These are phyloP conservation scores for Volvariella surrecta DNA, from an alignment of 1,284 basidiomycete species.

Conservation along the genomic window DNA sequence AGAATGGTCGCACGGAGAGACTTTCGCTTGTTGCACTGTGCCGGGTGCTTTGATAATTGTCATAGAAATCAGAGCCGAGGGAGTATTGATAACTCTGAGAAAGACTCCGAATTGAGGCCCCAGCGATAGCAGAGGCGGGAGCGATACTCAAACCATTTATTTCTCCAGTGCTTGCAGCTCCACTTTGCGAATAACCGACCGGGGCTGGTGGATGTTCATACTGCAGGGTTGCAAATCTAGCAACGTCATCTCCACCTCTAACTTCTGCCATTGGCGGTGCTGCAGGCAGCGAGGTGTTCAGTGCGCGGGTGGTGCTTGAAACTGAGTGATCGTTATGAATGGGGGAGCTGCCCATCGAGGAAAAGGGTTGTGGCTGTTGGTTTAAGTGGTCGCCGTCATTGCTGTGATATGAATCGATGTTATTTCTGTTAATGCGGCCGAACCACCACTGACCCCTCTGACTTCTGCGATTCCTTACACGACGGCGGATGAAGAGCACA, in stretches of 20 bases:
- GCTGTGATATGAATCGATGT: conserved; percentile 17
- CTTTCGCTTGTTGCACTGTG: conserved; percentile 10
- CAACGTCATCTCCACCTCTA: conserved; percentile 14
- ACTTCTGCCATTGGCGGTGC: conserved; percentile 44
- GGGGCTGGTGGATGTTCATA: too few relatives aligned
- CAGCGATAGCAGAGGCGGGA: conserved; percentile 8
- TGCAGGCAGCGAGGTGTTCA: conserved; percentile 17
- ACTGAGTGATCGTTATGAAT: conserved; percentile 16
- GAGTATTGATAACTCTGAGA: conserved; percentile 30
- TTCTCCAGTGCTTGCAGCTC: background rate
- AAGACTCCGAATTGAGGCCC: conserved; percentile 16
- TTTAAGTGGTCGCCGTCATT: conserved; percentile 10
- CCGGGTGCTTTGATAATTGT: conserved; percentile 31
- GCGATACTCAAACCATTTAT: conserved; percentile 12
- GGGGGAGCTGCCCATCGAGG: conserved; percentile 31
- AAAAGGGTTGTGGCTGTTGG: conserved; percentile 13
- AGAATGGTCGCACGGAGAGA: conserved; percentile 57
- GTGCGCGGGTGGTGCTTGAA: conserved; percentile 13
- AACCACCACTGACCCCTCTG: conserved; percentile 27
- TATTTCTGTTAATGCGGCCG: conserved; percentile 10
- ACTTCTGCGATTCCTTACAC: conserved; percentile 20
- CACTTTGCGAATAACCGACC: background rate
- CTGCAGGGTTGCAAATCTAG: conserved; percentile 10
- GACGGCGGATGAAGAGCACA: conserved; percentile 24
- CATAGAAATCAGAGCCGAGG: conserved; percentile 18